Evolutionary conservation across 805 yeast species (phyloP), one percentile per base, ranked within the genome.

Genomic region (Vanderwaltozyma polyspora): DNA sequence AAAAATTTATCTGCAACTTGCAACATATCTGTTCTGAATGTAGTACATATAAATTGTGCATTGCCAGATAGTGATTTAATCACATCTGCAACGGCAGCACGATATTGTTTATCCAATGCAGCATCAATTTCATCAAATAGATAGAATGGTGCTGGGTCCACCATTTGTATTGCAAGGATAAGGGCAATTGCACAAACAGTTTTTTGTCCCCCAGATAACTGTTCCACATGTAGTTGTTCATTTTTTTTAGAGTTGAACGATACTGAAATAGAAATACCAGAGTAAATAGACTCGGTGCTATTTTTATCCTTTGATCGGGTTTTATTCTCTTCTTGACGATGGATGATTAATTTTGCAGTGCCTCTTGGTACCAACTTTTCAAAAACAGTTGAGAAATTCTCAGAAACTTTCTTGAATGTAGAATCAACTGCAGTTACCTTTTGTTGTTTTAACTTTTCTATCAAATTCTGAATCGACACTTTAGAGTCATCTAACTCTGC

Each of bases 61-160:
- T 68, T 59, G 5, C 46, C 48, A 15, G 95, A 73, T 35, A 87
- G 59, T 24, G 71, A 67, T 43, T 73, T 67, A 35, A 91, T 76
- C 64, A 83, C 62, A 23, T 66, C 60, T 0, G 97, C 95, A 15
- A 91, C 94, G 0, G 95, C 74, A 0, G 82, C 71, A 48, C 98
- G 71, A 52, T 87, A 89, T 50, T 83, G 95, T 3, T 94, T 74
- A 59, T 91, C 98, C 42, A 91, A 66, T 46, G 89, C 91, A 4
- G 97, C 96, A 61, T 91, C 98, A 39, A 91, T 80, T 62, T 91
- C 98, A 59, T 91, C 98, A 57, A 91, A 89, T 31, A 91, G 60
- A 53, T 91, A 91, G 56, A 91, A 91, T 32, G 97, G 96, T 7
- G 96, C 96, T 9, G 97, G 97, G 46, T 91, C 97, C 43, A 93